phyloP scores from a whole-genome alignment of 495 filamentous ascomycete genomes.

The Darksidea phi region DNA sequence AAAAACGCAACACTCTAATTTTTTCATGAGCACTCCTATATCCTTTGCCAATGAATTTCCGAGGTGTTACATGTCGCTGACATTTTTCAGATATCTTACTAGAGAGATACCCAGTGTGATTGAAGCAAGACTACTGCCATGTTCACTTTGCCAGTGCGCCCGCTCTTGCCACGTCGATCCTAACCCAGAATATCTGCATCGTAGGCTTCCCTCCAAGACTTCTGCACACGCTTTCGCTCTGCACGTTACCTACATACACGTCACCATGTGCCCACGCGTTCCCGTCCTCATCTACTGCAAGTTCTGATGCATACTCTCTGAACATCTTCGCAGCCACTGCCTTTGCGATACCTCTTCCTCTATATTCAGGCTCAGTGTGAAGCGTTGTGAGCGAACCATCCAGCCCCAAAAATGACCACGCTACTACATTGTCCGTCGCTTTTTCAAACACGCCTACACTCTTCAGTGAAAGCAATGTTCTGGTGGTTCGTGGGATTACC shows the following conservation, averaged over 20 bases:
- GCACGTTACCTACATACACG: conserved; percentile 41
- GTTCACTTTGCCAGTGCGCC: background rate
- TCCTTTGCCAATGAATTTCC: background rate
- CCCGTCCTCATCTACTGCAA: conserved; percentile 19
- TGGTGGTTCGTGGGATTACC: conserved; percentile 17
- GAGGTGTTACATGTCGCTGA: background rate
- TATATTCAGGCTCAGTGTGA: conserved; percentile 37
- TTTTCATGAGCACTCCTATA: conserved; percentile 55
- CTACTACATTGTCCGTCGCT: conserved; percentile 26
- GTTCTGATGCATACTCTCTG: conserved; percentile 30
- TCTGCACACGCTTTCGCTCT: conserved; percentile 38
- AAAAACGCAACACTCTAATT: conserved; percentile 62
- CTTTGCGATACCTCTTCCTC: conserved; percentile 43
- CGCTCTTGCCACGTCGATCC: conserved; percentile 36
- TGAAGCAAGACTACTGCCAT: background rate
- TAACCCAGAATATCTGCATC: conserved; percentile 43
- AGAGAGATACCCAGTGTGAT: too few relatives aligned
- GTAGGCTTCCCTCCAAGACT: conserved; percentile 39
- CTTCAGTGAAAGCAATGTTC: conserved; percentile 24
- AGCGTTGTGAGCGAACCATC: conserved; percentile 41
- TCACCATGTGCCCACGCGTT: conserved; percentile 41
- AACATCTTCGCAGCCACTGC: conserved; percentile 40
- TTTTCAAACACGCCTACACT: conserved; percentile 29
- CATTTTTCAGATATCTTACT: background rate
- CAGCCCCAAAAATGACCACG: conserved; percentile 44